Conservation (phyloP, 257 asterid species). For the Craterostigma plantagineum region DNA sequence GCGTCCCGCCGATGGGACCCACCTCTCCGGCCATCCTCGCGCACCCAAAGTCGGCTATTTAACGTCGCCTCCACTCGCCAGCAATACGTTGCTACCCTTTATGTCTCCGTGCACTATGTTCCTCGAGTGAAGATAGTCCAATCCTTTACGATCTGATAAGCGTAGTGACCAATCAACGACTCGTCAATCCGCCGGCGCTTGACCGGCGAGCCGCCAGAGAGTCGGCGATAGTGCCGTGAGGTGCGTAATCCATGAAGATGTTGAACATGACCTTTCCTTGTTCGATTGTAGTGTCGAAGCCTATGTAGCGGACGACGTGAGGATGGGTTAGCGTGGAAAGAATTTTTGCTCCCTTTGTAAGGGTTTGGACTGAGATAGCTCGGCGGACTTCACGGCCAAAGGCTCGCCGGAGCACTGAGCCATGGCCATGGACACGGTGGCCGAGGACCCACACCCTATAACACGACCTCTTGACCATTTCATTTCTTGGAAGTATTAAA, state of each 20-base stretch:
- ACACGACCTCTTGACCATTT: conserved; percentile 56
- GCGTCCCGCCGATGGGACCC: conserved; percentile 37
- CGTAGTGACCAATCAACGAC: conserved; percentile 13
- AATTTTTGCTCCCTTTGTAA: conserved; percentile 35
- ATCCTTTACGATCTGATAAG: conserved; percentile 23
- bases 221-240: conserved; percentile 27
- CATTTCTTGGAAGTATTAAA: conserved; percentile 17
- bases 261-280: conserved; percentile 18
- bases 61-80: conserved; percentile 15
- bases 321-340: conserved; percentile 22
- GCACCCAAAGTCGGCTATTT: conserved; percentile 65
- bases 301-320: conserved; percentile 29
- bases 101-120: conserved; percentile 70
- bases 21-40: conserved; percentile 19
- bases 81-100: conserved; percentile 45
- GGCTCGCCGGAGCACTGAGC: conserved; percentile 10
- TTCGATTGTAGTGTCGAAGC: conserved; percentile 29
- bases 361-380: conserved; percentile 20
- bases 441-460: conserved; percentile 61
- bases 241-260: conserved; percentile 35
- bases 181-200: conserved; percentile 33
- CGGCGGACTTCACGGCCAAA: conserved; percentile 58
- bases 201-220: conserved; percentile 7
- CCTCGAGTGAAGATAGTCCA: conserved; percentile 43
- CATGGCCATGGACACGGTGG: conserved; percentile 41